These are phyloP conservation scores for Stagonosporopsis vannaccii DNA, from an alignment of 2,329 filamentous ascomycete genomes.

Conservation along the genomic window DNA sequence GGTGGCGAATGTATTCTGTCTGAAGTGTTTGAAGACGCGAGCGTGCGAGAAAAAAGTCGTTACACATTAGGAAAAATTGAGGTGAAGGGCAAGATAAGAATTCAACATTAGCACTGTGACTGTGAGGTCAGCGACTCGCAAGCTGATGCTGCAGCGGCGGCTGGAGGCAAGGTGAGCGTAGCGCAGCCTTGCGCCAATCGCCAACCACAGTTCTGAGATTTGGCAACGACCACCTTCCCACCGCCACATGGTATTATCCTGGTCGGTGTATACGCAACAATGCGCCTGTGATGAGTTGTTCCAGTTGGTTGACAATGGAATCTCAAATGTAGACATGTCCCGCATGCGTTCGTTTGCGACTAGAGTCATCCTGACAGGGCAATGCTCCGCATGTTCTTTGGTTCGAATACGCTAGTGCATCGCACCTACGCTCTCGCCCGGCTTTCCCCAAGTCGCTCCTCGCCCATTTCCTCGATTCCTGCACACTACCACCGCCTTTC, in stretches of 20 bases:
- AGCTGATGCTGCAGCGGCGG: not conserved
- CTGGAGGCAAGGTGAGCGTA: constrained; percentile 8
- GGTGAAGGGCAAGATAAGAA: not conserved
- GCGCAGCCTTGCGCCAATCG: constrained; percentile 14
- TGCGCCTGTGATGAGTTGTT: too few species aligned
- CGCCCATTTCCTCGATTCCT: constrained; percentile 16
- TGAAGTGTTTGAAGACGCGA: not conserved
- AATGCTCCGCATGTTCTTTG: constrained; percentile 20
- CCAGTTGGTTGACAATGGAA: not conserved
- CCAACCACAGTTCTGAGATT: constrained; percentile 3
- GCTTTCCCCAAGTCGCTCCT: constrained; percentile 18
- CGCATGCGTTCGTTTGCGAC: constrained; percentile 6
- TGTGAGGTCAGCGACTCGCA: not conserved
- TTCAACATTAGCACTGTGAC: too few species aligned
- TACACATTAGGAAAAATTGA: not conserved
- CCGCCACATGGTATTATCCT: not conserved
- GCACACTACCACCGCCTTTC: constrained; percentile 5
- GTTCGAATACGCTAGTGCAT: constrained; percentile 15
- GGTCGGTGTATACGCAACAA: not conserved
- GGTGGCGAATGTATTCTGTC: constrained; percentile 3
- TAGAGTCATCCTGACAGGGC: constrained; percentile 12
- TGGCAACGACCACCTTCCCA: constrained; percentile 6
- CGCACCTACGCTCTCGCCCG: constrained; percentile 19
- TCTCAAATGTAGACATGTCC: not conserved
- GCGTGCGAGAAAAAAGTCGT: not conserved